A percentile compares a stretch with the other conserved stretches of the same genome.
Evolutionary conservation across 2,329 filamentous ascomycete species (phyloP).

Genomic region (Sporothrix luriei): DNA sequence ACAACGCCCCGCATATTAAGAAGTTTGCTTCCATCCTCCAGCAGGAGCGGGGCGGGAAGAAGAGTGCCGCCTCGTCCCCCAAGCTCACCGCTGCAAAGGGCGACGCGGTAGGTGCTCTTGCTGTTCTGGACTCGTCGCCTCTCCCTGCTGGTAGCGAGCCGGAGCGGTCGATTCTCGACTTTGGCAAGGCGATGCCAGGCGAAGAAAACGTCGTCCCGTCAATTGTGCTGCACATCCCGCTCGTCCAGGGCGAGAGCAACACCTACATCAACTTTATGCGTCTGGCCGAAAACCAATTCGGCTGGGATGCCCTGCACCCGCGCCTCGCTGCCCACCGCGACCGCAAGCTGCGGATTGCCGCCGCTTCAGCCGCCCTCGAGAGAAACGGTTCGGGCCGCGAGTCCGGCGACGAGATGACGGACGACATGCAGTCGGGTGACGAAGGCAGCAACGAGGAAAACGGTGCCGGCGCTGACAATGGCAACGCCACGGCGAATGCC

Average conservation of each 20-base stretch:
- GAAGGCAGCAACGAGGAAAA: slow-evolving; percentile 89
- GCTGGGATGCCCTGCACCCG: slow-evolving; percentile 90
- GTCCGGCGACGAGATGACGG: slow-evolving; percentile 80
- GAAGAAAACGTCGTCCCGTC: slow-evolving; percentile 67
- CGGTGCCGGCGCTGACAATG: slow-evolving; percentile 57
- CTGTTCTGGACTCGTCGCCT: slow-evolving; percentile 39
- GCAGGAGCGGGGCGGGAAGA: slow-evolving; percentile 48
- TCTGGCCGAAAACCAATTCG: slow-evolving; percentile 89
- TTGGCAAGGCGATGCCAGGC: slow-evolving; percentile 61
- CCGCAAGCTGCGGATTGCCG: slow-evolving; percentile 82
- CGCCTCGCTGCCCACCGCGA: slow-evolving; percentile 86
- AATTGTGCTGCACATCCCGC: slow-evolving; percentile 80
- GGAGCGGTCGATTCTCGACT: slow-evolving; percentile 63
- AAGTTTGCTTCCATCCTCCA: slow-evolving; percentile 51
- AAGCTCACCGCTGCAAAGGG: slow-evolving; percentile 56
- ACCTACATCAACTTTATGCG: slow-evolving; percentile 95
- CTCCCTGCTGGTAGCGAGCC: slow-evolving; percentile 42
- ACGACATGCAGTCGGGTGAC: slow-evolving; percentile 68
- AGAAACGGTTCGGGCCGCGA: slow-evolving; percentile 69
- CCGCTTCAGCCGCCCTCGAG: slow-evolving; percentile 83
- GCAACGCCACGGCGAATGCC: slow-evolving; percentile 43
- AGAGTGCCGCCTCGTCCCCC: slow-evolving; percentile 51
- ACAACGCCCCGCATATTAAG: slow-evolving; percentile 43
- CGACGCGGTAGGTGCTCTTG: slow-evolving; percentile 37
- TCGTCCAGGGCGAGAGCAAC: slow-evolving; percentile 74